Evolutionary conservation across 805 yeast genomes (phyloP).

Genomic region (Blastobotrys parvus): DNA sequence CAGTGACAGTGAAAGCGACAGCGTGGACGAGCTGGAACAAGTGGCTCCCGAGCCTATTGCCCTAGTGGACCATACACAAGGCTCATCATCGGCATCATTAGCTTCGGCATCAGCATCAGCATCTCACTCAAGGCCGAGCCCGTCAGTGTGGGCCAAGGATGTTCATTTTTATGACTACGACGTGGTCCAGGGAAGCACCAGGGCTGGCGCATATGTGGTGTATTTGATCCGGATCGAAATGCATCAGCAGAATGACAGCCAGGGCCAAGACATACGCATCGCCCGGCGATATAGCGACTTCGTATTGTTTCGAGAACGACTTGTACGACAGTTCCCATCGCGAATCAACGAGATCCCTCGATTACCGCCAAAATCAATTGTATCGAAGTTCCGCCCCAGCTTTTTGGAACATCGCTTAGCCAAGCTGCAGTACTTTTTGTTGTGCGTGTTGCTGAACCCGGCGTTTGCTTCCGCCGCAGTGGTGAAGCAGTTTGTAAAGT

Average conservation of each 20-base stretch:
- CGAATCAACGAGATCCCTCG: slow-evolving; percentile 33
- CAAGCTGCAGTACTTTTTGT: slow-evolving; percentile 39
- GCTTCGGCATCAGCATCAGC: not conserved
- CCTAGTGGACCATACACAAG: slow-evolving; percentile 4
- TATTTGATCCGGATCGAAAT: slow-evolving; percentile 35
- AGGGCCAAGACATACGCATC: slow-evolving; percentile 32
- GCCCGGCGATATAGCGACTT: slow-evolving; percentile 63
- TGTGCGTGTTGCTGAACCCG: slow-evolving; percentile 39
- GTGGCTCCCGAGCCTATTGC: slow-evolving; percentile 18
- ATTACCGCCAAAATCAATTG: slow-evolving; percentile 38
- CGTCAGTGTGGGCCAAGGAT: slow-evolving; percentile 31
- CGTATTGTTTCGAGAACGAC: slow-evolving; percentile 35
- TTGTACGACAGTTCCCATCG: slow-evolving; percentile 33
- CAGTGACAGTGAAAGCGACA: too few species aligned
- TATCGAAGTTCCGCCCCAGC: slow-evolving; percentile 24
- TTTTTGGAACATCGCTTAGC: slow-evolving; percentile 33
- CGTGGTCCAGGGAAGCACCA: slow-evolving; percentile 30
- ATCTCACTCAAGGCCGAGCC: not conserved
- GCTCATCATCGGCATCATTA: too few species aligned
- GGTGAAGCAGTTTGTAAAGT: slow-evolving; percentile 26
- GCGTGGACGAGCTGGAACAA: not conserved
- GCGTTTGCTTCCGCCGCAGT: slow-evolving; percentile 22
- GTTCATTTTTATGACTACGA: slow-evolving; percentile 34
- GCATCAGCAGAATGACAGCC: slow-evolving; percentile 33
- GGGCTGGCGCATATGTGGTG: slow-evolving; percentile 35